Base-by-base conservation (phyloP, 345 rosid genomes). In the Carallia pectinifolia region DNA sequence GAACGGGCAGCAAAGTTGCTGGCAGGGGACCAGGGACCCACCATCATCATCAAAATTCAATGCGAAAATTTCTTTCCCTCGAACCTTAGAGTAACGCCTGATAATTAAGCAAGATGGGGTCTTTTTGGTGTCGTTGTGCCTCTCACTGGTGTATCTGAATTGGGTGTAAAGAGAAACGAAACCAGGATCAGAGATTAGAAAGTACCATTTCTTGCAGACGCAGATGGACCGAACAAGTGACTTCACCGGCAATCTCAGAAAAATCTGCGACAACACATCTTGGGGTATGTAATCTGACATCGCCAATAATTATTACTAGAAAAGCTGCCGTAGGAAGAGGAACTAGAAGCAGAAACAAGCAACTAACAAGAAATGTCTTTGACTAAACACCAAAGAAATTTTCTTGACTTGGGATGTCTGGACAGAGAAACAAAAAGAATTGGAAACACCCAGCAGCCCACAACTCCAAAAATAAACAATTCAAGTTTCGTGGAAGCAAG, bases 121-220 rank as follows among this genome's bases (percentile, higher is more conserved):
- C 50, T 12, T 44, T 13, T 31, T 29, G 29, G 13, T 39, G 27
- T 48, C 5, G 10, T 18, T 30, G 30, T 31, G 47, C 7, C 17
- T 60, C 30, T 18, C 38, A 19, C 27, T 16, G 52, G 47, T 48
- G 27, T 33, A 13, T 17, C 27, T 36, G 34, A 54, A 61, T 18
- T 23, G 40, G 73, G 73, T 52, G 31, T 70, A 56, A 19, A 61
- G 5, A 15, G 66, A 70, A 37, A 52, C 61, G 66, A 70, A 70
- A 7, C 7, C 52, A 13, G 55, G 66, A 10, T 52, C 54, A 16
- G 73, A 61, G 30, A 70, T 70, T 2, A 70, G 29, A 50, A 48
- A 61, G 53, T 70, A 33, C 73, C 73, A 70, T 50, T 58, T 31
- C 54, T 61, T 70, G 73, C 60, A 70, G 40, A 70, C 60, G 1